Base-by-base conservation (phyloP, 805 yeast genomes). In the Candida rishiriensis region DNA sequence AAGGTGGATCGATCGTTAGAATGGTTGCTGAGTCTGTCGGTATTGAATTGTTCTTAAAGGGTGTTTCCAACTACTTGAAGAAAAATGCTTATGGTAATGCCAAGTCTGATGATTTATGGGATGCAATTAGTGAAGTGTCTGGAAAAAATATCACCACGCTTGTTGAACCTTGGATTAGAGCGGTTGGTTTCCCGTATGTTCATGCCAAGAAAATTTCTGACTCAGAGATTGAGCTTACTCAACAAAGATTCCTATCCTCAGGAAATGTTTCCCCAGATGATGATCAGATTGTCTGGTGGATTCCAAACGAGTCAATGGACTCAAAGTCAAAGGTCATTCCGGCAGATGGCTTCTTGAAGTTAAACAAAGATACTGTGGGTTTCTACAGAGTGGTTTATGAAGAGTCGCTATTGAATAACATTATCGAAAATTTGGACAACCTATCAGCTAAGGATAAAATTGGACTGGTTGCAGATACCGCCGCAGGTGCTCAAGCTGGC, bases 1-100 rank as follows among this genome's bases (percentile, higher is more conserved):
- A 87, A 67, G 95, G 95, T 44, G 85, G 89, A 7, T 82, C 90
- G 21, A 71, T 84, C 28, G 79, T 87, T 46, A 72, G 81, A 58
- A 88, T 88, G 95, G 71, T 86, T 45, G 78, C 90, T 32, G 77
- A 75, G 52, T 76, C 78, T 60, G 67, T 88, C 47, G 90, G 93
- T 35, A 78, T 72, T 49, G 88, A 81, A 12, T 62, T 68, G 5
- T 88, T 87, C 61, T 70, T 87, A 50, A 73, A 75, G 53, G 95
- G 95, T 48, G 88, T 88, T 37, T 77, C 88, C 30, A 60, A 68
- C 44, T 87, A 87, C 63, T 75, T 87, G 63, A 72, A 79, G 48
- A 69, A 70, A 34, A 81, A 84, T 66, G 69, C 78, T 56, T 87
- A 69, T 56, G 78, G 78, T 35, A 87, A 87, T 67, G 88, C 93